phyloP scores from a whole-genome alignment of 257 asterid species.

The Nicotiana knightiana region DNA sequence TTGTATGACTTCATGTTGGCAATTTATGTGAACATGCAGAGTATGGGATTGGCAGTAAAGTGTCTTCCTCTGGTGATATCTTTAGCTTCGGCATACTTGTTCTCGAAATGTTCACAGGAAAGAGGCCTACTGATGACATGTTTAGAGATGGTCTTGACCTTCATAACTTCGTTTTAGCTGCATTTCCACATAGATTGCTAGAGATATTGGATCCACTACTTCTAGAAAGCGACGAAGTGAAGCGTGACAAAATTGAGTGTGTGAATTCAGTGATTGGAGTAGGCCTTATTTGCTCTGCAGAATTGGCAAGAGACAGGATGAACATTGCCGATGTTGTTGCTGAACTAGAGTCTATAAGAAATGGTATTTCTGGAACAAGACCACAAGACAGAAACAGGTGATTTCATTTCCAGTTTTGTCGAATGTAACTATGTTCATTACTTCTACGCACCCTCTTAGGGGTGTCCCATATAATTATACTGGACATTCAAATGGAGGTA shows the following conservation, averaged over 20 bases:
- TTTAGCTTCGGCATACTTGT: conserved; percentile 13
- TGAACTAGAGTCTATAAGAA: conserved; percentile 3
- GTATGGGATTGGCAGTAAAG: conserved; percentile 7
- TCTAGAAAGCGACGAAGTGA: background rate
- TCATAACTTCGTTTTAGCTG: background rate
- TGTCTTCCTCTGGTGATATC: conserved; percentile 1
- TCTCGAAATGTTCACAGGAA: conserved; percentile 14
- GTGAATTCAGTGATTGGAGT: background rate
- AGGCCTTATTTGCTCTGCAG: background rate
- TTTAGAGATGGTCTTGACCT: conserved; percentile 8
- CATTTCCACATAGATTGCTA: background rate
- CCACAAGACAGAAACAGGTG: background rate
- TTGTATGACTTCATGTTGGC: background rate
- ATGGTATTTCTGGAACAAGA: background rate
- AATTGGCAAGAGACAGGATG: conserved; percentile 4
- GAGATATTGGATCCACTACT: background rate
- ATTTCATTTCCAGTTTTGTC: background rate
- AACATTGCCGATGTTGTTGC: conserved; percentile 8
- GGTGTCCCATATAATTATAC: no score
- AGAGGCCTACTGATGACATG: conserved; percentile 7
- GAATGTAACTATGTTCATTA: no score
- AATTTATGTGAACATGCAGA: conserved; percentile 1
- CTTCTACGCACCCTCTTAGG: background rate
- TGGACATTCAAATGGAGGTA: no score
- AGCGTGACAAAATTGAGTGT: background rate